Conservation (phyloP, 306 rosid genomes). For the Betula pendula region DNA sequence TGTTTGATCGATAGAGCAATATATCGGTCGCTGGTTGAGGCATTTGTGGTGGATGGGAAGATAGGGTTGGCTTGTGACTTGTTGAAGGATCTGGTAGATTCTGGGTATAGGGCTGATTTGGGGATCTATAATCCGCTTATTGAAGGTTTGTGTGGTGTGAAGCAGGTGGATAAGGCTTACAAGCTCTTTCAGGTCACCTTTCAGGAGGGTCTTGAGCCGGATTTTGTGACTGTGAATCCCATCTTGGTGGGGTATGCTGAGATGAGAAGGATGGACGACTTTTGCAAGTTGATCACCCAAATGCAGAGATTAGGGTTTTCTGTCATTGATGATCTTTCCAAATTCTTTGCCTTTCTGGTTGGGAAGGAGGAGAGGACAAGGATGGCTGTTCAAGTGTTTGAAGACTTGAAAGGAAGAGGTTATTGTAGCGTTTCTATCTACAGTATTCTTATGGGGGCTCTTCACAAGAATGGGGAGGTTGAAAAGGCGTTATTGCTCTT, state of each 20-base stretch:
- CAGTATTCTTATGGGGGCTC: conserved; percentile 61
- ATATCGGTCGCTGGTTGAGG: conserved; percentile 63
- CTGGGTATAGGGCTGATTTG: conserved; percentile 76
- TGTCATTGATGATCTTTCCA: conserved; percentile 49
- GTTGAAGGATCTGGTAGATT: conserved; percentile 68
- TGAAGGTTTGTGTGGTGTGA: conserved; percentile 64
- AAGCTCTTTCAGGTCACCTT: conserved; percentile 61
- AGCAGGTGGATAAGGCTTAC: conserved; percentile 62
- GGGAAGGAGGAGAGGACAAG: conserved; percentile 47
- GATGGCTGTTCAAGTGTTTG: conserved; percentile 51
- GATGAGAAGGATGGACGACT: conserved; percentile 47
- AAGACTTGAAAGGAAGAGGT: conserved; percentile 48
- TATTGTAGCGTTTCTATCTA: conserved; percentile 50
- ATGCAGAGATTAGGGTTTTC: conserved; percentile 57
- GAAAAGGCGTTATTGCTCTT: conserved; percentile 60
- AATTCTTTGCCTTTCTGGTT: conserved; percentile 52
- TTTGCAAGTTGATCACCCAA: conserved; percentile 52
- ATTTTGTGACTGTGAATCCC: conserved; percentile 53
- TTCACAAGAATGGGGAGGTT: conserved; percentile 48
- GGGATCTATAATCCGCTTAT: conserved; percentile 71
- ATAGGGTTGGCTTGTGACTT: conserved; percentile 69
- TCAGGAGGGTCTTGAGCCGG: conserved; percentile 61
- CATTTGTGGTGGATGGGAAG: conserved; percentile 55
- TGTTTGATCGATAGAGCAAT: conserved; percentile 73
- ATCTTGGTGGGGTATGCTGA: conserved; percentile 55